Percentiles rank a stretch among this genome's conserved stretches.
Conservation (phyloP, 306 rosid species). For the Lathyrus aphaca region DNA sequence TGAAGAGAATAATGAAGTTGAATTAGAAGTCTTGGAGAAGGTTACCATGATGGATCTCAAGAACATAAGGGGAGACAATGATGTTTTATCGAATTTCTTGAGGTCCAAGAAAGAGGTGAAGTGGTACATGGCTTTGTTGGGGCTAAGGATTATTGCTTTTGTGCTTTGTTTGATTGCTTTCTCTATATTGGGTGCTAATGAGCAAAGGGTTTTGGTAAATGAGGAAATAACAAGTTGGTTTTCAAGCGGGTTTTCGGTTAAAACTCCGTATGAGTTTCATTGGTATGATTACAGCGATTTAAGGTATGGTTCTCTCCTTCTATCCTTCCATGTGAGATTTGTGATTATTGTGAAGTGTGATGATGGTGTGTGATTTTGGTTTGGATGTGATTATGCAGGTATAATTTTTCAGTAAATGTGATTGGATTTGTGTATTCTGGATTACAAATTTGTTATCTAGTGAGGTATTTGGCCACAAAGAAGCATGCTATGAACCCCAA, state of each 20-base stretch:
- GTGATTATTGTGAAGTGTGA: neutral
- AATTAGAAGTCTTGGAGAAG: neutral
- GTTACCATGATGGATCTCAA: constrained; percentile 31
- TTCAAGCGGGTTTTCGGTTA: neutral
- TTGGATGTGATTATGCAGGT: constrained; percentile 52
- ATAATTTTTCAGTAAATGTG: constrained; percentile 56
- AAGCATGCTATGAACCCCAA: constrained; percentile 49
- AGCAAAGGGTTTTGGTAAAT: constrained; percentile 21
- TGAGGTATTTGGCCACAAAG: constrained; percentile 48
- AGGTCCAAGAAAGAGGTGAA: constrained; percentile 45
- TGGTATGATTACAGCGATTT: constrained; percentile 50
- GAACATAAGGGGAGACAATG: neutral
- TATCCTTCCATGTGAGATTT: neutral
- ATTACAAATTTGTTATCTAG: constrained; percentile 57
- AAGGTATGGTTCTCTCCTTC: constrained; percentile 49
- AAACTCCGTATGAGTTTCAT: constrained; percentile 40
- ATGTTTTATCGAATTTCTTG: constrained; percentile 36
- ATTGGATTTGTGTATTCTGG: constrained; percentile 71
- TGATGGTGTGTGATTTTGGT: neutral
- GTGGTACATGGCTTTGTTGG: constrained; percentile 54
- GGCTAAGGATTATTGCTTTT: constrained; percentile 55
- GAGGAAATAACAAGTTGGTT: neutral
- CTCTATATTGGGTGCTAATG: constrained; percentile 66
- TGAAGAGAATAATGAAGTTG: constrained; percentile 15
- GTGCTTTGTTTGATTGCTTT: constrained; percentile 64